Conservation (phyloP, 441 rosid species). For the Euphorbia corollata region DNA sequence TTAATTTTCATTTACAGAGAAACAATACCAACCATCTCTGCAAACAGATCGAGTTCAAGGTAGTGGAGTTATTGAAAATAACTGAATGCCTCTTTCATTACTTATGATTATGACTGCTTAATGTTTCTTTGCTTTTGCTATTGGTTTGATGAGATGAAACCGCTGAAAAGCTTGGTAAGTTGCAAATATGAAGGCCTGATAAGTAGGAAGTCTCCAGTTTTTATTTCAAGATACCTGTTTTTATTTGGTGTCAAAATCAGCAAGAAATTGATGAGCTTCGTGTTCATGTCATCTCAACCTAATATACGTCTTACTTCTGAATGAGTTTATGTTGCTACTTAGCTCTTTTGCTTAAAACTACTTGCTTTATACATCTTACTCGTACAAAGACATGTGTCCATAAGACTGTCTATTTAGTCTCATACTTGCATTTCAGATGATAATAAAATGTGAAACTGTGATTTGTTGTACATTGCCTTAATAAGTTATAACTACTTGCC, state of each 20-base stretch:
- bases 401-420: no score
- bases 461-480: no score
- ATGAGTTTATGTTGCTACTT: neutral
- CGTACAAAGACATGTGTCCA: no score
- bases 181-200: neutral
- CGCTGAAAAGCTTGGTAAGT: neutral
- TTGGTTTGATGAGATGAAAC: neutral
- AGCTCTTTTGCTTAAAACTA: neutral
- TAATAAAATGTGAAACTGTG: no score
- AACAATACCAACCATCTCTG: slow-evolving; percentile 38
- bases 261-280: neutral
- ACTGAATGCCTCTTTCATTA: neutral
- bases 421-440: no score
- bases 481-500: neutral
- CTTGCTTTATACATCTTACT: neutral
- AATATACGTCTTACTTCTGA: neutral
- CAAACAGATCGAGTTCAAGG: slow-evolving; percentile 41
- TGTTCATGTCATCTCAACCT: slow-evolving; percentile 1
- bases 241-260: neutral
- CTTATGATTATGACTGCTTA: neutral
- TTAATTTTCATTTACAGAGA: slow-evolving; percentile 29
- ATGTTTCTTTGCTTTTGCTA: neutral
- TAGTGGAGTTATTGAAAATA: slow-evolving; percentile 1
- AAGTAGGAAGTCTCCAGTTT: neutral
- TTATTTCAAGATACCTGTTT: no score